Conservation (phyloP, 2,329 filamentous ascomycete genomes). For the Thermothelomyces thermophilus region DNA sequence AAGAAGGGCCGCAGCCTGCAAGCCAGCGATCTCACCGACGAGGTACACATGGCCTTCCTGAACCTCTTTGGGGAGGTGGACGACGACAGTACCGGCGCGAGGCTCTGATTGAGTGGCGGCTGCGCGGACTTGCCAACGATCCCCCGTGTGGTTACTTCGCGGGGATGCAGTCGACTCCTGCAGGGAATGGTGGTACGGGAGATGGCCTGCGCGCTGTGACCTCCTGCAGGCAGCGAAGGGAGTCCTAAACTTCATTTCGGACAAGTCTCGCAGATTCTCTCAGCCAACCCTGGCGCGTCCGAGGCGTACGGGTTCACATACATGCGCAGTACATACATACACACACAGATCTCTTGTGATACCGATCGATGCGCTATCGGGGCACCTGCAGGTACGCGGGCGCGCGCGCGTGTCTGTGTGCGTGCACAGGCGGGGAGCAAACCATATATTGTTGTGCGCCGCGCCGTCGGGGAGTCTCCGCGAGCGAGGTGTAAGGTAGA, state of each 20-base stretch:
- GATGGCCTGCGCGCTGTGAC: constrained; percentile 9
- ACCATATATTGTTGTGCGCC: too few relatives aligned
- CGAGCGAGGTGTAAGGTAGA: too few relatives aligned
- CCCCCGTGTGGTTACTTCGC: background rate
- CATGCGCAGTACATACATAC: background rate
- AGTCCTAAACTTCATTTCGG: background rate
- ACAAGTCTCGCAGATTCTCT: background rate
- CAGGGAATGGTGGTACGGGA: constrained; percentile 7
- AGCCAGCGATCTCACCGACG: constrained; percentile 85
- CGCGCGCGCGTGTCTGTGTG: too few relatives aligned
- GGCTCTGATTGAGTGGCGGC: constrained; percentile 14
- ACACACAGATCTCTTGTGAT: background rate
- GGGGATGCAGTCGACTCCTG: background rate
- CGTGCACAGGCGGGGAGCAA: constrained; percentile 2
- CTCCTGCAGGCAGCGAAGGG: background rate
- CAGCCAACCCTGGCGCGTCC: constrained; percentile 12
- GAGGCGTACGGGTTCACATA: background rate
- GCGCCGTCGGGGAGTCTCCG: too few relatives aligned
- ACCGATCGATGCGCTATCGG: background rate
- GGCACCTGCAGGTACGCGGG: background rate
- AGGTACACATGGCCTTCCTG: constrained; percentile 77
- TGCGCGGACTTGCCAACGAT: background rate
- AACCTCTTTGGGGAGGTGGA: constrained; percentile 70
- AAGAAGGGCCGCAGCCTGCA: constrained; percentile 84
- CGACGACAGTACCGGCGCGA: constrained; percentile 21